phyloP scores from a whole-genome alignment of 805 yeast species.

The Schwanniomyces pseudopolymorphus region DNA sequence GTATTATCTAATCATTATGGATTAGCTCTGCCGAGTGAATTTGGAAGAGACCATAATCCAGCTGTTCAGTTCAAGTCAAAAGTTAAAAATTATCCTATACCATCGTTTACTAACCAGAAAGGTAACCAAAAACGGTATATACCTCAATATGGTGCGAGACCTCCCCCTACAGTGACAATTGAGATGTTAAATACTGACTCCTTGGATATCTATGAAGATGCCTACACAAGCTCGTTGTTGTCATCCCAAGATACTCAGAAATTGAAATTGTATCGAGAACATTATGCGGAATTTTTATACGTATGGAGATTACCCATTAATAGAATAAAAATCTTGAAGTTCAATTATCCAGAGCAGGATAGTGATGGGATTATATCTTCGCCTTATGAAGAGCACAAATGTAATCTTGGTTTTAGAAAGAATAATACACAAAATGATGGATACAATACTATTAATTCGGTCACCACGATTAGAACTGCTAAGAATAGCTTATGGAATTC shows the following conservation, averaged over 20 bases:
- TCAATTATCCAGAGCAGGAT: conserved; percentile 44
- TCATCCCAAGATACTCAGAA: conserved; percentile 36
- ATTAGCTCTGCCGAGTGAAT: neutral
- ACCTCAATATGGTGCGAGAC: conserved; percentile 12
- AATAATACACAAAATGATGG: conserved; percentile 16
- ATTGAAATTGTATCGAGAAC: conserved; percentile 50
- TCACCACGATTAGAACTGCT: conserved; percentile 23
- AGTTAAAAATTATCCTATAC: neutral
- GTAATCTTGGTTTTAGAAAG: conserved; percentile 30
- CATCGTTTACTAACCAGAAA: neutral
- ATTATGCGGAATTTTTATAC: conserved; percentile 75
- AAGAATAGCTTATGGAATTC: conserved; percentile 33
- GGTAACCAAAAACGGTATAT: neutral
- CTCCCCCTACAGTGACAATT: conserved; percentile 37
- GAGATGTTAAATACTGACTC: conserved; percentile 46
- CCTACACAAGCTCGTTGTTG: conserved; percentile 40
- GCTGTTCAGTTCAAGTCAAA: neutral
- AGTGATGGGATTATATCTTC: conserved; percentile 12
- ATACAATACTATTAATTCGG: conserved; percentile 22
- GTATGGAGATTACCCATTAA: conserved; percentile 84
- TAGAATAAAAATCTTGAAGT: conserved; percentile 74
- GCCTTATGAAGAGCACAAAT: conserved; percentile 32
- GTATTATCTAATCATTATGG: neutral
- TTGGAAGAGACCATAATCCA: conserved; percentile 2
- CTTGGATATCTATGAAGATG: conserved; percentile 45